phyloP scores from a whole-genome alignment of 2,329 filamentous ascomycete species.

The Dryadomyces quercus-mongolicae region DNA sequence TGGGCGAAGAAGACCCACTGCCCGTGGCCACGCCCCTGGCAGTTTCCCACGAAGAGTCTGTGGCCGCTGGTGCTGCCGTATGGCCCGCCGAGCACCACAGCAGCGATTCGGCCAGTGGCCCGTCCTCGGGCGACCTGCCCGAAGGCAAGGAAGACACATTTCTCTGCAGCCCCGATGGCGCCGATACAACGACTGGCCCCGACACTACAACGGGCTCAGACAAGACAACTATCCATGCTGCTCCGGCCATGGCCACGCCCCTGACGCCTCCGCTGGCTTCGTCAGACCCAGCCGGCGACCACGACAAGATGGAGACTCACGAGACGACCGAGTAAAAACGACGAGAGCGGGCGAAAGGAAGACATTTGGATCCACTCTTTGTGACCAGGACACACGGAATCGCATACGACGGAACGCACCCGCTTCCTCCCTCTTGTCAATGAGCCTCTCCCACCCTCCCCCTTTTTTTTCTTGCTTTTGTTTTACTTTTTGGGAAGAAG shows the following conservation, averaged over 20 bases:
- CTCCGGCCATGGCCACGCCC: constrained; percentile 3
- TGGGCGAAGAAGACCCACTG: constrained; percentile 9
- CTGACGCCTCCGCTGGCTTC: constrained; percentile 8
- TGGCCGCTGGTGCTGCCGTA: neutral
- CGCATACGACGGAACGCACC: no score
- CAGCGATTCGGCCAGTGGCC: constrained; percentile 3
- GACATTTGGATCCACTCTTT: no score
- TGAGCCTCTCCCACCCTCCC: no score
- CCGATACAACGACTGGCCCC: neutral
- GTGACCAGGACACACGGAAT: no score
- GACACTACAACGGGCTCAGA: neutral
- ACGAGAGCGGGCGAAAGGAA: neutral
- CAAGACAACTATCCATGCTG: neutral
- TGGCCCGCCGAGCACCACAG: constrained; percentile 8
- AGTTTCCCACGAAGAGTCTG: constrained; percentile 1
- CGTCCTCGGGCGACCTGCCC: neutral
- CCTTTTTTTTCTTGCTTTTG: neutral
- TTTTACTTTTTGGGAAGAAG: neutral
- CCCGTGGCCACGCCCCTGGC: constrained; percentile 10
- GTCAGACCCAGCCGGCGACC: constrained; percentile 4
- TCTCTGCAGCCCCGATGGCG: neutral
- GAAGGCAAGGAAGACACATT: neutral
- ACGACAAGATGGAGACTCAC: neutral
- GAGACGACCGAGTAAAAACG: neutral
- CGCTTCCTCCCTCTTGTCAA: neutral